phyloP scores from a whole-genome alignment of 192 early-diverging fungal species.

The Entomortierella beljakovae region DNA sequence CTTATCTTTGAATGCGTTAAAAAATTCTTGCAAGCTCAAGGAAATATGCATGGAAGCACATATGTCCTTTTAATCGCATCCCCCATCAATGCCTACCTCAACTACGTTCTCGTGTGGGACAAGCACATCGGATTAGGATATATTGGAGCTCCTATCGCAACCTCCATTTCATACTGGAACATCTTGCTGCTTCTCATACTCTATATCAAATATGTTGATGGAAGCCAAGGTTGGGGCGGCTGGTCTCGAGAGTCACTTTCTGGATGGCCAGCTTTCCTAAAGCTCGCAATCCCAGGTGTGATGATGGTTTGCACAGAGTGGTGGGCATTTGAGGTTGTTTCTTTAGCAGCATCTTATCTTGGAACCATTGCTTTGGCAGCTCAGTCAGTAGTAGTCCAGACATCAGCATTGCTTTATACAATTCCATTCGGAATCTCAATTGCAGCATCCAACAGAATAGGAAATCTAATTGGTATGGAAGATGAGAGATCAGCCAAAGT shows the following conservation, averaged over 20 bases:
- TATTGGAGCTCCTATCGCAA: conserved; percentile 88
- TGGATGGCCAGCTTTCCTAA: conserved; percentile 66
- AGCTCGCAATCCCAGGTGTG: conserved; percentile 83
- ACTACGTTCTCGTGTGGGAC: conserved; percentile 85
- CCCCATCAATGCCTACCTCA: conserved; percentile 79
- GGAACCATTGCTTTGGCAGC: conserved; percentile 82
- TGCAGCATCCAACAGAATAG: conserved; percentile 86
- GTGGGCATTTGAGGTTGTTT: conserved; percentile 80
- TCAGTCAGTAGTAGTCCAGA: conserved; percentile 85
- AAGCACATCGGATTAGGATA: conserved; percentile 75
- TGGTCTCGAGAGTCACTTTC: conserved; percentile 79
- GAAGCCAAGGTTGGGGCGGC: conserved; percentile 87
- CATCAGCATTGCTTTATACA: conserved; percentile 75
- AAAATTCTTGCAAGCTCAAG: conserved; percentile 91
- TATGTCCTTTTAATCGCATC: conserved; percentile 75
- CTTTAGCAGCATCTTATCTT: conserved; percentile 81
- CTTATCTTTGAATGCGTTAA: conserved; percentile 89
- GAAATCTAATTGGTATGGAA: conserved; percentile 75
- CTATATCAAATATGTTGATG: conserved; percentile 74
- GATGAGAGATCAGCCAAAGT: conserved; percentile 60
- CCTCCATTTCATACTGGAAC: conserved; percentile 80
- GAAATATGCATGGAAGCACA: conserved; percentile 86
- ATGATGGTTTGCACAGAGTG: conserved; percentile 85
- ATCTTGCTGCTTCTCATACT: conserved; percentile 72
- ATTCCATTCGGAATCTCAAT: conserved; percentile 86